phyloP scores from a whole-genome alignment of 345 rosid genomes.

The Alliaria petiolata region DNA sequence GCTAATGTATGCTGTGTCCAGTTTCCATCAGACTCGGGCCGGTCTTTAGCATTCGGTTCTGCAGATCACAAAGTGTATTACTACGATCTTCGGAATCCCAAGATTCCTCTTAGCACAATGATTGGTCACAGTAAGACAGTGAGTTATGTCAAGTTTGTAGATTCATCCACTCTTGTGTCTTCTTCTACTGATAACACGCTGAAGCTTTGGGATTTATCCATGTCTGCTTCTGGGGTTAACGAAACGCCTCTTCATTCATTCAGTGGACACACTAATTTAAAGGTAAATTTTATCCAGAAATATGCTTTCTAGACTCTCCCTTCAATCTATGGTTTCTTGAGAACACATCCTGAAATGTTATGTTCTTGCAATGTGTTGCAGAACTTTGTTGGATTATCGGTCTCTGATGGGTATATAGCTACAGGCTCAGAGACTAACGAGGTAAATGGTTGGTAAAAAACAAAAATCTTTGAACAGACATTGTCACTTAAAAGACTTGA shows the following conservation, averaged over 20 bases:
- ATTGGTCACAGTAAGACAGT: constrained; percentile 84
- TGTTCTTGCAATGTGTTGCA: constrained; percentile 32
- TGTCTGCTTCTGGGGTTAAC: constrained; percentile 58
- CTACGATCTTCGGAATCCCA: constrained; percentile 83
- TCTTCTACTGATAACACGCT: constrained; percentile 92
- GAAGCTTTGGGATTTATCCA: constrained; percentile 96
- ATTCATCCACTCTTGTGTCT: constrained; percentile 68
- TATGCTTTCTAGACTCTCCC: neutral
- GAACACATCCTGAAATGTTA: neutral
- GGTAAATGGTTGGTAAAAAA: constrained; percentile 41
- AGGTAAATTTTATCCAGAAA: constrained; percentile 40
- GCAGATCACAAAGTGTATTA: constrained; percentile 92
- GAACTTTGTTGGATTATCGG: constrained; percentile 96
- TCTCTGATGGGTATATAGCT: constrained; percentile 92
- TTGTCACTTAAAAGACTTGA: neutral
- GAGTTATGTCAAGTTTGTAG: constrained; percentile 89
- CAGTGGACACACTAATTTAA: constrained; percentile 79
- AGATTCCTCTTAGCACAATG: constrained; percentile 78
- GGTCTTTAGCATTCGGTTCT: constrained; percentile 88
- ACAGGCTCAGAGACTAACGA: constrained; percentile 98
- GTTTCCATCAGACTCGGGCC: constrained; percentile 77
- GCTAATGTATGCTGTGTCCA: constrained; percentile 95
- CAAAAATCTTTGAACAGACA: neutral
- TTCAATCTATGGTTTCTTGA: neutral
- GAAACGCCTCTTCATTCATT: constrained; percentile 82